These are phyloP conservation scores for Phytophthora palmivora DNA, from an alignment of 352 stramenopile species.

Conservation along the genomic window DNA sequence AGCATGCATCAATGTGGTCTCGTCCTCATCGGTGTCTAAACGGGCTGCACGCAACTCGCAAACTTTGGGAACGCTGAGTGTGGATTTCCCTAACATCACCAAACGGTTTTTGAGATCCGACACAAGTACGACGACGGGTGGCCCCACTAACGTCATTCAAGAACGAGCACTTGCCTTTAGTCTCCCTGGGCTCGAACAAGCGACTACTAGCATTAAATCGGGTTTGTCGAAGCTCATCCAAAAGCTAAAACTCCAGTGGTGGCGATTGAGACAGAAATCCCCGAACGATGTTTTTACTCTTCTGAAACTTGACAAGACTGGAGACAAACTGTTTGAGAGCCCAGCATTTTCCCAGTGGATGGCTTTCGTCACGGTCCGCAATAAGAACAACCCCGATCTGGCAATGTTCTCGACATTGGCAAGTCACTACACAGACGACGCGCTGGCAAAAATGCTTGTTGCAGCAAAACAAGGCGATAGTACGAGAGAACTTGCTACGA, in stretches of 20 bases:
- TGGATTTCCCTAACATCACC: no score
- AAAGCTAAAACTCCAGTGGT: constrained; percentile 2
- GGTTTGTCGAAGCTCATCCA: background rate
- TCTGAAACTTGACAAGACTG: background rate
- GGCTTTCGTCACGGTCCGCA: background rate
- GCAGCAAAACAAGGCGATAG: no score
- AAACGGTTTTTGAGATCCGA: constrained; percentile 4
- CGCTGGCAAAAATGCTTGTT: no score
- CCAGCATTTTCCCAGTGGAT: constrained; percentile 5
- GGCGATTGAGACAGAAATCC: background rate
- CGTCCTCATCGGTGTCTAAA: background rate
- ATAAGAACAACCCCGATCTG: background rate
- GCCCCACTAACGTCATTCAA: background rate
- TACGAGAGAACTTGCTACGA: no score
- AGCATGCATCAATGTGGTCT: background rate
- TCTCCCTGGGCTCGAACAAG: background rate
- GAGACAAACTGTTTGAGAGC: constrained; percentile 5
- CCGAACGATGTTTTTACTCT: constrained; percentile 12
- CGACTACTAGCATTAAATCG: background rate
- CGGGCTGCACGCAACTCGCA: background rate
- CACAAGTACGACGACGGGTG: background rate
- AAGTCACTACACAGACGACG: background rate
- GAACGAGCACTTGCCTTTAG: constrained; percentile 4
- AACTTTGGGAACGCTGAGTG: background rate
- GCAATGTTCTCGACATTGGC: background rate